phyloP scores from a whole-genome alignment of 495 filamentous ascomycete genomes.

The Penicillium pancosmium region DNA sequence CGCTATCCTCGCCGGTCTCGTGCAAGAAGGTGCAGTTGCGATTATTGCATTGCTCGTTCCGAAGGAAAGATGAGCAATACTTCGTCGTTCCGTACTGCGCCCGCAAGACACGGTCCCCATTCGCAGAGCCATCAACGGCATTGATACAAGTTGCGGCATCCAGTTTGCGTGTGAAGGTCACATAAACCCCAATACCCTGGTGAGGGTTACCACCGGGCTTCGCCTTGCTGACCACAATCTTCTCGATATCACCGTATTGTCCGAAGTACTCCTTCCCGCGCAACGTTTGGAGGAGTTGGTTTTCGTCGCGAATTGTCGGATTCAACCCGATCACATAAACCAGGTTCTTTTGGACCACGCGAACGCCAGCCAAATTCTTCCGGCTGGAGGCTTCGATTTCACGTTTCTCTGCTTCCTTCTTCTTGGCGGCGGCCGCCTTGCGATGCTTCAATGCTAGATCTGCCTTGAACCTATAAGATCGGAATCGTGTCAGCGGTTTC shows the following conservation, averaged over 20 bases:
- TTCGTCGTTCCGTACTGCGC: conserved; percentile 98
- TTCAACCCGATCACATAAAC: conserved; percentile 97
- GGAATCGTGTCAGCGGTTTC: conserved; percentile 7
- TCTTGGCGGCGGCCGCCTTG: conserved; percentile 85
- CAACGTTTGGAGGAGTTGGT: conserved; percentile 77
- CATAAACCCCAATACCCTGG: conserved; percentile 92
- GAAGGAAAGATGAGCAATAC: conserved; percentile 96
- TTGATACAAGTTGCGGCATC: conserved; percentile 89
- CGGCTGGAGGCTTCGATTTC: conserved; percentile 94
- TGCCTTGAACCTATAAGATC: conserved; percentile 66
- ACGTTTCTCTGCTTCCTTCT: conserved; percentile 92
- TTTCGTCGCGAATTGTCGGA: conserved; percentile 87
- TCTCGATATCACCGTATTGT: conserved; percentile 97
- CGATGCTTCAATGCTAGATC: conserved; percentile 88
- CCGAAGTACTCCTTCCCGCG: conserved; percentile 92
- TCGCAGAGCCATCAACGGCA: conserved; percentile 88
- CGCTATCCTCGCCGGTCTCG: conserved; percentile 93
- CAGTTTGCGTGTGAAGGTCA: conserved; percentile 86
- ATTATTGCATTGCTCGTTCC: conserved; percentile 90
- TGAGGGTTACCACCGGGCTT: conserved; percentile 71
- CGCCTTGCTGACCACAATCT: conserved; percentile 97
- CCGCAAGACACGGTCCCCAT: conserved; percentile 82
- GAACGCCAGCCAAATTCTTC: conserved; percentile 90
- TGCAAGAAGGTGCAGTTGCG: conserved; percentile 97
- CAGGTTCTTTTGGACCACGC: conserved; percentile 97